Base-by-base conservation (phyloP, 352 stramenopile species). In the Pythium brachiatum region DNA sequence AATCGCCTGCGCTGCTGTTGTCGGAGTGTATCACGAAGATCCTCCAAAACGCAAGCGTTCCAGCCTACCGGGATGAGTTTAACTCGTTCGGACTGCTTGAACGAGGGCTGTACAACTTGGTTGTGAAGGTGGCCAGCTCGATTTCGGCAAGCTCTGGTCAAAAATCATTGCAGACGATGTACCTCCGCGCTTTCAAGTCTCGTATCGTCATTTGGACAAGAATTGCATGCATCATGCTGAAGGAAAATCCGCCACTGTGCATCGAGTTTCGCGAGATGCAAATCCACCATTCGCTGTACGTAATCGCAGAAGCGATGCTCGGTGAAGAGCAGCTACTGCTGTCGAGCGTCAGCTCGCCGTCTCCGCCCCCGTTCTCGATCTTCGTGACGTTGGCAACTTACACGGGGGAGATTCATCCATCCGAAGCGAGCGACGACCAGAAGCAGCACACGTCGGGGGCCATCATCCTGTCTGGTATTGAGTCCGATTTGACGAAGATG, bases 21-120 rank as follows among this genome's bases (percentile, higher is more conserved):
- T 88, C 80, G 29, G 66, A 77, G 25, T 90, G 79, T 38, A 70
- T 94, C 29, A 72, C 76, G n/a, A 87, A 83, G 38, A 80, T 92
- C 39, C 41, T 92, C 9, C 68, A 80, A 26, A 74, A 74, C 50
- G 62, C 76, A 7, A 71, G 61, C 20, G 31, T 75, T 4, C 27
- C 55, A 2, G 70, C 52, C 3, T 89, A 79, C 59, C 70, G 72
- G 16, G 74, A 84, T 18, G 71, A 85, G 38, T 57, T 94, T 11
- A 76, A 80, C 26, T 62, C 66, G 1, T 86, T 81, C 46, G 82
- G 82, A 36, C 39, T 94, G 4, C 70, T 94, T 23, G 84, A 94
- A 39, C 68, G 82, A 31, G 82, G 79, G 0, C 50, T 90, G 16
- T 89, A 88, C 52, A 46, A 65, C 39, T 73, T 76, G 51, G 55